These are phyloP conservation scores for Pecoramyces ruminantium DNA, from an alignment of 192 early-diverging fungal species.

Conservation along the genomic window DNA sequence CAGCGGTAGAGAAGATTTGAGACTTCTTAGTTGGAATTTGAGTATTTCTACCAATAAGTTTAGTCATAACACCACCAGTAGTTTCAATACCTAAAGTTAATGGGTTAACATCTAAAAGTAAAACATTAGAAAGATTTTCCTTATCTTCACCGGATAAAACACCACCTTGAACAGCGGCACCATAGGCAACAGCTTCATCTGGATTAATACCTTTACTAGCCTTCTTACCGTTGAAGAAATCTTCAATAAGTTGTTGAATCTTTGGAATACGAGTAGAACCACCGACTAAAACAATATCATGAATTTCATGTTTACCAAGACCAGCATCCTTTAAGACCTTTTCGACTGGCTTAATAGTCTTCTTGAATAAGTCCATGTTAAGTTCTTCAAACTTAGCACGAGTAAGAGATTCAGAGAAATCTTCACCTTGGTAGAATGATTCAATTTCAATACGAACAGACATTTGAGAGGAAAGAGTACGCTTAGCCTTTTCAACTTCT, in stretches of 20 bases:
- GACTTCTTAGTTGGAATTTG: slow-evolving; percentile 93
- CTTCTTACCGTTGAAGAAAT: slow-evolving; percentile 94
- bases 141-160: slow-evolving; percentile 57
- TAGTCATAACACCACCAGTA: slow-evolving; percentile 80
- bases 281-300: slow-evolving; percentile 95
- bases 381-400: slow-evolving; percentile 96
- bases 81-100: slow-evolving; percentile 96
- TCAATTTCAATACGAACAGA: slow-evolving; percentile 86
- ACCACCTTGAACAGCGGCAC: slow-evolving; percentile 92
- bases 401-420: slow-evolving; percentile 85
- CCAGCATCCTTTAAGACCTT: slow-evolving; percentile 81
- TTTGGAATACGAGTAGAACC: slow-evolving; percentile 98
- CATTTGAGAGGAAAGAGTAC: slow-evolving; percentile 82
- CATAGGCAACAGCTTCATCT: slow-evolving; percentile 96
- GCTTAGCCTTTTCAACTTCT: slow-evolving; percentile 94
- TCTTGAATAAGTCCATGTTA: slow-evolving; percentile 82
- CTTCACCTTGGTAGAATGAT: slow-evolving; percentile 68
- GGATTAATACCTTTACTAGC: slow-evolving; percentile 93
- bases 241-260: slow-evolving; percentile 79
- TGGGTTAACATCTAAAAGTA: slow-evolving; percentile 88
- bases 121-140: slow-evolving; percentile 27
- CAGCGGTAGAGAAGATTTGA: slow-evolving; percentile 94
- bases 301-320: slow-evolving; percentile 65
- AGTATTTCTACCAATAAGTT: slow-evolving; percentile 83
- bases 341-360: slow-evolving; percentile 85